phyloP scores from a whole-genome alignment of 805 yeast genomes.

The Saccharomycopsis sp. region DNA sequence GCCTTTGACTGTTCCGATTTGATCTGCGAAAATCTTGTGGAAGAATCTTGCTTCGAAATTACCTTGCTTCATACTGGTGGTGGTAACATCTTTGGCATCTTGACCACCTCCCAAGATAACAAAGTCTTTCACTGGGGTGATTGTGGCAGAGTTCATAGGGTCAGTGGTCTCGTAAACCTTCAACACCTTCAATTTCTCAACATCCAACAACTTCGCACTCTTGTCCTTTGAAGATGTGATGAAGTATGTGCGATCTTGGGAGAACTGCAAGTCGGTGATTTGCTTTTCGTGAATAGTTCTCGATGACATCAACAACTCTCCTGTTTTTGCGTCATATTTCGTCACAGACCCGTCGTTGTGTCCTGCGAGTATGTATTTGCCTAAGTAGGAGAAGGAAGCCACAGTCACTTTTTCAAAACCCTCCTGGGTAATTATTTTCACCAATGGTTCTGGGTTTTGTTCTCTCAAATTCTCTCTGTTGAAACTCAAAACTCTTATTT shows the following conservation, averaged over 20 bases:
- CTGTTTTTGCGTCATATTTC: conserved; percentile 71
- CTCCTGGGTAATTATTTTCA: conserved; percentile 54
- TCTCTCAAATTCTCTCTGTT: conserved; percentile 40
- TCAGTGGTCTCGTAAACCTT: conserved; percentile 82
- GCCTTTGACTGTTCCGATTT: conserved; percentile 94
- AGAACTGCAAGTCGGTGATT: conserved; percentile 86
- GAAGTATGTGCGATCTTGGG: conserved; percentile 81
- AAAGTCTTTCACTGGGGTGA: conserved; percentile 88
- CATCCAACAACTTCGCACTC: conserved; percentile 70
- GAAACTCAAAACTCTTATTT: conserved; percentile 61
- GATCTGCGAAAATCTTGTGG: conserved; percentile 93
- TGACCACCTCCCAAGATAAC: conserved; percentile 98
- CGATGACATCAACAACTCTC: conserved; percentile 53
- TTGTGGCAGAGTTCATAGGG: conserved; percentile 91
- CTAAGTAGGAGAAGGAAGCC: conserved; percentile 83
- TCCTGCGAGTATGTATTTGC: conserved; percentile 71
- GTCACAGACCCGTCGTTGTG: conserved; percentile 83
- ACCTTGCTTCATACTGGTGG: conserved; percentile 91
- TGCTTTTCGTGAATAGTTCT: conserved; percentile 62
- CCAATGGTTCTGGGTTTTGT: conserved; percentile 49
- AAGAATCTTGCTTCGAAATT: conserved; percentile 94
- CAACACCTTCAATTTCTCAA: conserved; percentile 62
- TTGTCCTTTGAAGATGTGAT: conserved; percentile 92
- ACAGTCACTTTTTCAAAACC: conserved; percentile 61
- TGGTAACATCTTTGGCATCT: conserved; percentile 96